phyloP scores from a whole-genome alignment of 2,329 filamentous ascomycete species.

The Beauveria rudraprayagi region DNA sequence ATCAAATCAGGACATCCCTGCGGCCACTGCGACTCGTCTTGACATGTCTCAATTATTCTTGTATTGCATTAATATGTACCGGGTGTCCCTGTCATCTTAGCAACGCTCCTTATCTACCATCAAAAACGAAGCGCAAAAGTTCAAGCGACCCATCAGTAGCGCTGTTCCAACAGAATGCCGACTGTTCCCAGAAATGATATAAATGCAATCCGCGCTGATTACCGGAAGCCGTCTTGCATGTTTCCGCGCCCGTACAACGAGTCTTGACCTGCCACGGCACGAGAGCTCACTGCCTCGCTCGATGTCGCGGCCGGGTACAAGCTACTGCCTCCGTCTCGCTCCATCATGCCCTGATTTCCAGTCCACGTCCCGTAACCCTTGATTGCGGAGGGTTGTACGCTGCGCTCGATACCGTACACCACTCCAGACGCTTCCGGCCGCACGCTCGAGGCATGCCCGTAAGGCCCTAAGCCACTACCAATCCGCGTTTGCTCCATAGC shows the following conservation, averaged over 20 bases:
- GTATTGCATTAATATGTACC: neutral
- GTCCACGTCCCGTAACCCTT: constrained; percentile 1
- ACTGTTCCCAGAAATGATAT: neutral
- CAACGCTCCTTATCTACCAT: neutral
- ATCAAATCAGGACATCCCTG: neutral
- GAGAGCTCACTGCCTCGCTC: neutral
- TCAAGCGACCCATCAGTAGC: neutral
- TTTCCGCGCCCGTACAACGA: constrained; percentile 1
- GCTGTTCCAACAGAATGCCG: neutral
- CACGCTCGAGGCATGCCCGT: constrained; percentile 36
- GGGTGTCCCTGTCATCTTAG: neutral
- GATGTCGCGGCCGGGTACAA: neutral
- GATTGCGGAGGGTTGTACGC: neutral
- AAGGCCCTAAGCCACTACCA: constrained; percentile 32
- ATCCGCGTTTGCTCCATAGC: constrained; percentile 38
- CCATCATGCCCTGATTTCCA: neutral
- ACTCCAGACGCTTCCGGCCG: constrained; percentile 26
- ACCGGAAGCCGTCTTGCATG: neutral
- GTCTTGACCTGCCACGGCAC: neutral
- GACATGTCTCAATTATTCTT: neutral
- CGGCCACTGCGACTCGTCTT: neutral
- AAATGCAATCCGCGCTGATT: neutral
- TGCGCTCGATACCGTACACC: constrained; percentile 1
- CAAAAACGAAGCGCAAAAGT: neutral
- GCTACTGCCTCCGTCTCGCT: neutral